These are phyloP conservation scores for Pelargonium nanum DNA, from an alignment of 345 rosid species.

Conservation along the genomic window DNA sequence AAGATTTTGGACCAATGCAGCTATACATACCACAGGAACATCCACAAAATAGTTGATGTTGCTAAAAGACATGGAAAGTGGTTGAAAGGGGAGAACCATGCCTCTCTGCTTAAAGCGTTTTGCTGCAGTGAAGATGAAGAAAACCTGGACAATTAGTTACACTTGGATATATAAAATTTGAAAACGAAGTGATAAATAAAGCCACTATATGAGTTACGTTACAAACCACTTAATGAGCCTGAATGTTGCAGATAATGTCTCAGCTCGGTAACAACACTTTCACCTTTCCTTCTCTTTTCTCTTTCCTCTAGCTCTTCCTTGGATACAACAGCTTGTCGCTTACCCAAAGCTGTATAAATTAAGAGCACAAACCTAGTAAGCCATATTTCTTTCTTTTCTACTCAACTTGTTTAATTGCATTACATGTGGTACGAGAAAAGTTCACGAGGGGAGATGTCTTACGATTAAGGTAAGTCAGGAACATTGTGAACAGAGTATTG, in stretches of 20 bases:
- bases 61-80: slow-evolving; percentile 81
- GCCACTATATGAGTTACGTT: background rate
- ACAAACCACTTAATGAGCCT: slow-evolving; percentile 55
- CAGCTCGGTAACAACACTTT: slow-evolving; percentile 54
- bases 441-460: slow-evolving; percentile 25
- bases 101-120: slow-evolving; percentile 83
- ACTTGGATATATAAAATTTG: background rate
- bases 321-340: slow-evolving; percentile 77
- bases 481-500: slow-evolving; percentile 65
- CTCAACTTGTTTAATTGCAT: too few species aligned
- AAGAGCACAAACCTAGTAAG: background rate
- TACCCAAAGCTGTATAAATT: slow-evolving; percentile 55
- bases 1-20: slow-evolving; percentile 2
- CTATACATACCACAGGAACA: slow-evolving; percentile 56
- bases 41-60: slow-evolving; percentile 84
- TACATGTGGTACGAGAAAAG: background rate
- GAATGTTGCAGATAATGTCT: slow-evolving; percentile 78
- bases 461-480: slow-evolving; percentile 74
- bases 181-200: background rate
- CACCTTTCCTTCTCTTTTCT: slow-evolving; percentile 78
- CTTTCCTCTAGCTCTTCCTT: slow-evolving; percentile 80
- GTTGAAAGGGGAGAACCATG: slow-evolving; percentile 98
- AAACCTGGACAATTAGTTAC: background rate
- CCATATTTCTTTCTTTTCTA: too few species aligned
- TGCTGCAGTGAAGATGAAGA: slow-evolving; percentile 33